Evolutionary conservation across 352 stramenopile species (phyloP), one percentile per base, ranked within the genome.

Genomic region (Pythium inflatum): DNA sequence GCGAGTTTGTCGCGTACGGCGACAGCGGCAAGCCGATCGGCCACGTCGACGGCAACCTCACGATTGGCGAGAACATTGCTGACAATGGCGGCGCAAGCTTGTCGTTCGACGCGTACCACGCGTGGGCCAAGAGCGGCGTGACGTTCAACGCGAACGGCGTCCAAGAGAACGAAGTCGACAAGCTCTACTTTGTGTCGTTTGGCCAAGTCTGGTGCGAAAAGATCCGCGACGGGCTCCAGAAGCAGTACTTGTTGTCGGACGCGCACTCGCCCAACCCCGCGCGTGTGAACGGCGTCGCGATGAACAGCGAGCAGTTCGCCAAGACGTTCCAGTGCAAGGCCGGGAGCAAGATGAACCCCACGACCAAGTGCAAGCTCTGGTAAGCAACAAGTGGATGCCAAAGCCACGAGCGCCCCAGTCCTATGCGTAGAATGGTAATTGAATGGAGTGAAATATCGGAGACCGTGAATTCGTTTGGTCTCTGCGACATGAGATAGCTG

Each of bases 61-160:
- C 85, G 11, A 75, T 95, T 36, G 77, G 76, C 4, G 87, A 95
- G 59, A 93, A 92, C 66, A 92, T 95, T 61, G 87, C 87, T 53
- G 87, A 95, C 66, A 88, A 90, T 40, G 87, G 87, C 22, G 87
- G 87, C 2, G 58, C 93, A 14, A 68, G 70, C 24, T 66, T 95
- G 25, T 74, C 84, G 50, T 92, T 78, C 65, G 75, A 89, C 27
- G 84, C 87, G n/a, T 93, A 80, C 84, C 72, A 83, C 48, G 75
- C 74, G 61, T 76, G 72, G 56, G 64, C 71, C 20, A 61, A 71
- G 54, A 68, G n/a, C n/a, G n/a, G n/a, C n/a, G n/a, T n/a, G n/a
- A n/a, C n/a, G n/a, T n/a, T n/a, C n/a, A n/a, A n/a, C n/a, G n/a
- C n/a, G n/a, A n/a, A n/a, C n/a, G n/a, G n/a, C 58, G 28, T 24